Evolutionary conservation across 176 grass and related monocot genomes (phyloP).

Genomic region (Olyra latifolia): DNA sequence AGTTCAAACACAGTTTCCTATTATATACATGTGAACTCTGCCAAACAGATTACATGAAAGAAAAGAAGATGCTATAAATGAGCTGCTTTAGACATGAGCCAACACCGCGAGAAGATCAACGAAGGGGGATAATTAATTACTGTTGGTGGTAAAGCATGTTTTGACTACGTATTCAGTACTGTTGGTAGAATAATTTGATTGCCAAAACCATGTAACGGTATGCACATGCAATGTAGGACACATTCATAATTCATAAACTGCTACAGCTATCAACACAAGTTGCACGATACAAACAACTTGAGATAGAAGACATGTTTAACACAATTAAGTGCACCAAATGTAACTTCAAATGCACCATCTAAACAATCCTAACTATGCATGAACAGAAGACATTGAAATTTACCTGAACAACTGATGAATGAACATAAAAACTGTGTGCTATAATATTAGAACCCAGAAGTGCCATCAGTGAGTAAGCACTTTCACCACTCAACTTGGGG

Average conservation of each 20-base stretch:
- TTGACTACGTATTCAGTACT: background rate
- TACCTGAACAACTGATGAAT: slow-evolving; percentile 79
- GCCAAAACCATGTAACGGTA: background rate
- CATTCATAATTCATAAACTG: background rate
- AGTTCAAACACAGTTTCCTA: background rate
- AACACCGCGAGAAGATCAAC: background rate
- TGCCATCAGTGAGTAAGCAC: slow-evolving; percentile 77
- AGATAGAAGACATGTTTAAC: background rate
- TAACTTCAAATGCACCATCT: background rate
- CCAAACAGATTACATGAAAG: background rate
- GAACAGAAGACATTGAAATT: background rate
- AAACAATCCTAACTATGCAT: background rate
- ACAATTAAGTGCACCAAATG: background rate
- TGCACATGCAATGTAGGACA: background rate
- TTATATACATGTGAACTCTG: slow-evolving; percentile 6
- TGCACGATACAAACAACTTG: background rate
- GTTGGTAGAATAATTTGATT: background rate
- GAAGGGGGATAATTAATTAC: background rate
- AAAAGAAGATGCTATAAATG: background rate
- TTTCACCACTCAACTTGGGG: slow-evolving; percentile 84
- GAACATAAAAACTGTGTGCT: slow-evolving; percentile 80
- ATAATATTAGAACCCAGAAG: slow-evolving; percentile 86
- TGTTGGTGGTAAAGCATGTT: background rate
- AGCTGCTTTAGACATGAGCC: background rate
- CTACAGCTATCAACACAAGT: slow-evolving; percentile 1